Evolutionary conservation across 192 early-diverging fungal species (phyloP).

Genomic region (Rhizophagus sp.): DNA sequence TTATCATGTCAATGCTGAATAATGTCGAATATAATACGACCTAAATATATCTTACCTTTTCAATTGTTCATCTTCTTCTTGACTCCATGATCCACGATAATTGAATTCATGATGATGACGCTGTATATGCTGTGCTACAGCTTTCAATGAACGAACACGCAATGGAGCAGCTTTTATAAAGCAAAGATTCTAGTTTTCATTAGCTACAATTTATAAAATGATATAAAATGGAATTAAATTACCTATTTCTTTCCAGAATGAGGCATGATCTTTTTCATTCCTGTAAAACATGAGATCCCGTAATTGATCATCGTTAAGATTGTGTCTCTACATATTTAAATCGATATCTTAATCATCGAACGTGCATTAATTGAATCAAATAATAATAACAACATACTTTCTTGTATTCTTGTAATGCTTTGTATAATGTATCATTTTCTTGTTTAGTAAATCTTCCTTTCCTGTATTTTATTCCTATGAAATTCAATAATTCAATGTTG

Average conservation of each 20-base stretch:
- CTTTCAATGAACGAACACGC: conserved; percentile 31
- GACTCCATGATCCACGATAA: conserved; percentile 36
- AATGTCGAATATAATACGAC: not conserved
- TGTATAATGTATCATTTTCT: conserved; percentile 27
- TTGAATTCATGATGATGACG: conserved; percentile 37
- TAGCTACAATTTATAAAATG: not conserved
- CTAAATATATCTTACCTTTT: not conserved
- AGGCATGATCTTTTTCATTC: conserved; percentile 31
- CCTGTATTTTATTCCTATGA: conserved; percentile 21
- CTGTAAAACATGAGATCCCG: not conserved
- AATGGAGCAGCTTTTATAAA: conserved; percentile 28
- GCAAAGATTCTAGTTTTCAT: not conserved
- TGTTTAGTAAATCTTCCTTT: conserved; percentile 16
- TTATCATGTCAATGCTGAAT: not conserved
- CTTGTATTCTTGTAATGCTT: conserved; percentile 34
- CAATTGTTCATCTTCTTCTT: conserved; percentile 36
- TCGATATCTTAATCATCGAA: conserved; percentile 13
- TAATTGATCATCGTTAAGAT: conserved; percentile 1
- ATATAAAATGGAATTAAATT: not conserved
- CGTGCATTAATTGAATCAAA: not conserved
- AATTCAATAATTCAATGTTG: not conserved
- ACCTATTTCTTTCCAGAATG: conserved; percentile 39
- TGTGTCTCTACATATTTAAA: not conserved
- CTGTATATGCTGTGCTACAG: conserved; percentile 35
- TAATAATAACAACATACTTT: conserved; percentile 19